These are phyloP conservation scores for Alisma plantagoaquatica DNA, from an alignment of 106 monocot species.

Conservation along the genomic window DNA sequence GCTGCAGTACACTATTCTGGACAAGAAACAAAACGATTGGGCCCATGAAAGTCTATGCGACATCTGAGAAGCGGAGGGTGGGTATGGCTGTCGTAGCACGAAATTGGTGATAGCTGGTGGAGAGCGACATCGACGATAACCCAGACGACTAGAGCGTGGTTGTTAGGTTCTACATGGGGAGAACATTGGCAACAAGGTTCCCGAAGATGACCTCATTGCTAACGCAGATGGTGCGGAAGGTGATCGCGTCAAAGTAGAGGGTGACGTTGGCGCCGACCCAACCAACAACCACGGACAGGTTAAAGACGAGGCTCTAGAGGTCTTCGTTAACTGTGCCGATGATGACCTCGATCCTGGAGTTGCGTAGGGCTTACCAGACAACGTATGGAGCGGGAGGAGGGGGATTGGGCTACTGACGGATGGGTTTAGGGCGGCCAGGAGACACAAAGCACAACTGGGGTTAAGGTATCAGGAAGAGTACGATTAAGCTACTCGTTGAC, in stretches of 20 bases:
- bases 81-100: constrained; percentile 10
- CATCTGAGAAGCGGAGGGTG: constrained; percentile 15
- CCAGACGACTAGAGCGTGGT: too few relatives aligned
- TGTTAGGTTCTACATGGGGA: constrained; percentile 17
- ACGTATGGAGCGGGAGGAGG: constrained; percentile 9
- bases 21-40: constrained; percentile 18
- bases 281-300: not conserved
- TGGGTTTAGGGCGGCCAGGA: constrained; percentile 8
- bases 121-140: constrained; percentile 11
- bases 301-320: constrained; percentile 6
- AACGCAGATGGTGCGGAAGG: constrained; percentile 19
- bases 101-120: not conserved
- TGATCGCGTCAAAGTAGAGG: constrained; percentile 2
- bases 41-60: not conserved
- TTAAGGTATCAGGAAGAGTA: too few relatives aligned
- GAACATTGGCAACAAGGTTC: constrained; percentile 8
- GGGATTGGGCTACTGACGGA: constrained; percentile 5
- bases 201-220: constrained; percentile 31
- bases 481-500: too few relatives aligned
- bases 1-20: constrained; percentile 5
- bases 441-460: too few relatives aligned
- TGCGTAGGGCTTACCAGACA: constrained; percentile 1
- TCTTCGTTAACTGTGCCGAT: constrained; percentile 16
- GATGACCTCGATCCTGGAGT: constrained; percentile 12
- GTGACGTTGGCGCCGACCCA: constrained; percentile 10